Evolutionary conservation across 2,329 filamentous ascomycete genomes (phyloP), one percentile per base, ranked within the genome.

Genomic region (Cercospora zeina): DNA sequence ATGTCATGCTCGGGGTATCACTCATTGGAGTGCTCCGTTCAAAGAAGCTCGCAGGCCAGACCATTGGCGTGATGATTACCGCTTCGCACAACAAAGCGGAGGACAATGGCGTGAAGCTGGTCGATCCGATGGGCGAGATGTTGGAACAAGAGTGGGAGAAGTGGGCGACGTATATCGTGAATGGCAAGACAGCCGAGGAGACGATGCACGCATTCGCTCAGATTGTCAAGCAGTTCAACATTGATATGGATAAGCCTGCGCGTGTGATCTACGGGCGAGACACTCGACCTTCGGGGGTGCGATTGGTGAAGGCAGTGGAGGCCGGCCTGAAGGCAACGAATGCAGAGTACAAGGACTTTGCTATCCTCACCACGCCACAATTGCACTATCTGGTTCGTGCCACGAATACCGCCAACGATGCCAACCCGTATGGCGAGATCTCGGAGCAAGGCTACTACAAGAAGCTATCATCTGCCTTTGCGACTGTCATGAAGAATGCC

Each of bases 71-170:
- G 69, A 96, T 96, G 92, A 90, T 96, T 76, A 96, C 92, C 45
- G 92, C 92, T 65, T 96, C 90, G 73, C 92, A 96, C 82, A 96
- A 96, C 78, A 90, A 90, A 16, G 89, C 92, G 34, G 83, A 86
- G 70, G 92, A 96, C 78, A 96, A 96, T 77, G 92, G 92, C 56
- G 89, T 96, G 76, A 96, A 96, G 83, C 86, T 99, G 69, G 91
- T 99, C 66, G 95, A 99, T 77, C 95, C 95, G 11, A 89, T 96
- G 88, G 93, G 95, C 68, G 95, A 97, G 77, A 97, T 97, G 95
- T 84, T 96, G 54, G 91, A 96, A 85, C 81, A 84, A 77, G 90
- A 93, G 64, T 99, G 95, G 95, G 95, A 99, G 79, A 81, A 82
- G 37, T 88, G 93, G 76, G 92, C 93, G 58, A 97, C 95, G 36